Conservation (phyloP, 805 yeast genomes). For the Sugiyamaella mastotermitis region DNA sequence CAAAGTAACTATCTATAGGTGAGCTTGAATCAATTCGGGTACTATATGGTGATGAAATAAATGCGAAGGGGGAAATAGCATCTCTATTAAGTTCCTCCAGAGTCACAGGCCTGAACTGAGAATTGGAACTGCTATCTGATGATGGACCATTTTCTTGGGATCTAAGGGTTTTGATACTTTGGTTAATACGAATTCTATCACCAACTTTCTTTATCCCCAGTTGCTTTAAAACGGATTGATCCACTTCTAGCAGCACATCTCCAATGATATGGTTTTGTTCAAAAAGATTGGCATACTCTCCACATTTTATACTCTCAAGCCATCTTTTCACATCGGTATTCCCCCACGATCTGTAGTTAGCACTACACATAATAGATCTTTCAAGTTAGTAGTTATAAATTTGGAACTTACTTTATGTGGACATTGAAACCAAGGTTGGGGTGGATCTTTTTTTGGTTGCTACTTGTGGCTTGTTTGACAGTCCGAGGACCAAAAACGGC, state of each 20-base stretch:
- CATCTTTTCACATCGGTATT: constrained; percentile 24
- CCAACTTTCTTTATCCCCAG: constrained; percentile 76
- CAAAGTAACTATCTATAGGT: constrained; percentile 7
- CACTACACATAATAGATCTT: too few relatives aligned
- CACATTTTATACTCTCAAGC: constrained; percentile 28
- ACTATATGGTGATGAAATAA: background rate
- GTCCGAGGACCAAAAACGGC: too few relatives aligned
- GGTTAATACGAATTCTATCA: constrained; percentile 66
- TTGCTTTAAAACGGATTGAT: constrained; percentile 57
- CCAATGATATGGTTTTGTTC: constrained; percentile 48
- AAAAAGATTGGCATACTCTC: constrained; percentile 23
- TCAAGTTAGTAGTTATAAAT: too few relatives aligned
- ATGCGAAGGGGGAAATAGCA: constrained; percentile 18
- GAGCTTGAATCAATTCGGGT: background rate
- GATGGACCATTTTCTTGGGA: background rate
- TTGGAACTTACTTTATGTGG: too few relatives aligned
- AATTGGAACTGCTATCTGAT: background rate
- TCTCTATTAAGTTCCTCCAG: constrained; percentile 16
- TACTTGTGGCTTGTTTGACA: too few relatives aligned
- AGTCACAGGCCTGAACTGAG: constrained; percentile 1
- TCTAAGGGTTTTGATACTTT: constrained; percentile 46
- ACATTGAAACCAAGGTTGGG: too few relatives aligned
- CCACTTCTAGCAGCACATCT: constrained; percentile 55
- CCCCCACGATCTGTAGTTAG: constrained; percentile 1
- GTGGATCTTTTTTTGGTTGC: too few relatives aligned